Evolutionary conservation across 2,329 filamentous ascomycete species (phyloP).

Genomic region (Aspergillus arachidicola): DNA sequence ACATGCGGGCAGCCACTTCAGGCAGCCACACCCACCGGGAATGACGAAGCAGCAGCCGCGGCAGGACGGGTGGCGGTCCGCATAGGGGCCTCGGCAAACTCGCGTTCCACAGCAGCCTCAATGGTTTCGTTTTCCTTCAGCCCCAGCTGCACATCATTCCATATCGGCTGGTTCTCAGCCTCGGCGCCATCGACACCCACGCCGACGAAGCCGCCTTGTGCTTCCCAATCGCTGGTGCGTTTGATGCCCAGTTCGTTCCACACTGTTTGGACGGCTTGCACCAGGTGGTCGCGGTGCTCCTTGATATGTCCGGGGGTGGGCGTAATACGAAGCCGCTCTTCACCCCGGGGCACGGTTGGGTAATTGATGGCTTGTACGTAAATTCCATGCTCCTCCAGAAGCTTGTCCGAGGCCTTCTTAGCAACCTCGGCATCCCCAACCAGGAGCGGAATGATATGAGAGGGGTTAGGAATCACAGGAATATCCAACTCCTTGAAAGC

Average conservation of each 20-base stretch:
- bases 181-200: slow-evolving; percentile 73
- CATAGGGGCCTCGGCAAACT: slow-evolving; percentile 29
- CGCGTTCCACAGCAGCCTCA: slow-evolving; percentile 57
- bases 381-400: slow-evolving; percentile 86
- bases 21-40: slow-evolving; percentile 33
- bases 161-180: slow-evolving; percentile 71
- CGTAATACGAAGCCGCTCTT: slow-evolving; percentile 93
- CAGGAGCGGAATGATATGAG: slow-evolving; percentile 90
- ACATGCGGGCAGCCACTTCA: slow-evolving; percentile 21
- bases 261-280: slow-evolving; percentile 80
- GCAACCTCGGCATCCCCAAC: slow-evolving; percentile 93
- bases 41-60: slow-evolving; percentile 22
- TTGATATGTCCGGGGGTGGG: slow-evolving; percentile 90
- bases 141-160: slow-evolving; percentile 87
- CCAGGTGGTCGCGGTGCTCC: slow-evolving; percentile 81
- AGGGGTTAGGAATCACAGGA: slow-evolving; percentile 96
- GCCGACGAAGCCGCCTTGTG: slow-evolving; percentile 89
- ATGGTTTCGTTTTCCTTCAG: slow-evolving; percentile 62
- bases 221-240: slow-evolving; percentile 89
- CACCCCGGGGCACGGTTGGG: slow-evolving; percentile 95
- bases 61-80: slow-evolving; percentile 20
- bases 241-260: slow-evolving; percentile 89
- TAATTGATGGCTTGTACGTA: slow-evolving; percentile 99
- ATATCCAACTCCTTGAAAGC: slow-evolving; percentile 78
- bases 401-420: slow-evolving; percentile 87